A percentile compares a stretch with the other conserved stretches of the same genome.
Conservation (phyloP, 495 filamentous ascomycete species). For the Aspergillus mulundensis region DNA sequence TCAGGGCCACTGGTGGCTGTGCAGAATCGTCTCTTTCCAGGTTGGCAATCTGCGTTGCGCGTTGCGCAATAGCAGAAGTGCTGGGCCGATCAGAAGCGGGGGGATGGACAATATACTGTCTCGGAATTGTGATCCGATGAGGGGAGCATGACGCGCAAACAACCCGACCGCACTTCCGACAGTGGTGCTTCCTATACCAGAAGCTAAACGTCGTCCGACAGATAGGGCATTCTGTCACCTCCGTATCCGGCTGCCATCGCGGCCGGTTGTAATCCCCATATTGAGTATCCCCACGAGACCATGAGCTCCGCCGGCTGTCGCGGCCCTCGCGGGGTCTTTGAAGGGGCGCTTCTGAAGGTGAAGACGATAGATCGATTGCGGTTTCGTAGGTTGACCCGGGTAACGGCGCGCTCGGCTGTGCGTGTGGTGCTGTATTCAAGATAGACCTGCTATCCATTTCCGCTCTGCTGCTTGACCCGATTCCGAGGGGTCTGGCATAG, state of each 20-base stretch:
- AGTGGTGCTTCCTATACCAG: slow-evolving; percentile 89
- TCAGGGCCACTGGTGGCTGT: slow-evolving; percentile 22
- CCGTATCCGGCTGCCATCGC: slow-evolving; percentile 80
- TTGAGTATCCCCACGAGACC: slow-evolving; percentile 14
- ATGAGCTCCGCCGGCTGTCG: slow-evolving; percentile 10
- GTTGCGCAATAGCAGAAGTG: slow-evolving; percentile 19
- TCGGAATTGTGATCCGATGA: slow-evolving; percentile 89
- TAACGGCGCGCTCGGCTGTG: slow-evolving; percentile 6
- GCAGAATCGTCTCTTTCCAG: slow-evolving; percentile 37
- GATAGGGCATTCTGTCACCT: slow-evolving; percentile 76
- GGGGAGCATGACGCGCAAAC: slow-evolving; percentile 91
- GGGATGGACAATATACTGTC: slow-evolving; percentile 87
- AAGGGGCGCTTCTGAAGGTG: slow-evolving; percentile 13
- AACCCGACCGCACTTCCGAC: slow-evolving; percentile 93
- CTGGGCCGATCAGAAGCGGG: slow-evolving; percentile 43
- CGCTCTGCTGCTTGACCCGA: slow-evolving; percentile 16
- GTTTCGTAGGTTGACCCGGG: slow-evolving; percentile 32
- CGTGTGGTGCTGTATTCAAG: slow-evolving; percentile 18
- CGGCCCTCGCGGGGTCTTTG: slow-evolving; percentile 9
- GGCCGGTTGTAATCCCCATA: slow-evolving; percentile 49
- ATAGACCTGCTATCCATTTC: slow-evolving; percentile 24
- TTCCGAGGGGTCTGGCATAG: slow-evolving; percentile 19
- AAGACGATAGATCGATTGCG: slow-evolving; percentile 38
- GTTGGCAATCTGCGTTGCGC: slow-evolving; percentile 31
- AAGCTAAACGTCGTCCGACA: slow-evolving; percentile 74